Base-by-base conservation (phyloP, 805 yeast genomes). In the Wickerhamiella australiensis region DNA sequence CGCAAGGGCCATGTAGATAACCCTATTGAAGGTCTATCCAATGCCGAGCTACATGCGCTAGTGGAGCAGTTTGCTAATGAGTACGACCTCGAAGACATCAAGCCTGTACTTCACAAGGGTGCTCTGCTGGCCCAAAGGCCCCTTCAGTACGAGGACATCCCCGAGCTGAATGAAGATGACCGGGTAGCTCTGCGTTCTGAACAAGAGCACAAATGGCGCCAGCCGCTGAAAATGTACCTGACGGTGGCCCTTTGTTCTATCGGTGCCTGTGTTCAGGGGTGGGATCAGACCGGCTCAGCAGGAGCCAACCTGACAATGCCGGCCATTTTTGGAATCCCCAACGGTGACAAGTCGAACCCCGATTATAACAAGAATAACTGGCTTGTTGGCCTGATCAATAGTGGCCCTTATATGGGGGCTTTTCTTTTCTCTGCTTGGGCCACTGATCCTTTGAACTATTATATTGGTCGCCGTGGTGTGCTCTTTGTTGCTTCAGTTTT, bases 221-320 rank as follows among this genome's bases (percentile, higher is more conserved):
- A 68, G 44, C 68, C 68, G 7, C 46, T 50, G 33, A 51, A 66
- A 12, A 61, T 71, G 61, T 68, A 74, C 58, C 57, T 68, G 63
- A 72, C 75, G 18, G 72, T 77, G 62, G 73, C 79, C 9, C 65
- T 78, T 57, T 77, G 82, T 42, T 79, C 85, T 2, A 68, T 79
- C 70, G 78, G 82, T 46, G 77, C 77, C 15, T 81, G 83, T 3
- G 79, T 81, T 3, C 82, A 79, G 60, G 86, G 86, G 49, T 78
- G 78, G 83, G 86, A 80, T 61, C 83, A 80, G 61, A 73, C 83
- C 6, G 85, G 79, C 8, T 67, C 78, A 52, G 79, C 80, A 54
- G 86, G 85, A 31, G 85, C 85, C 22, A 76, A 74, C 45, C 61
- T 79, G 23, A 75, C 72, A 53, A 77, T 70, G 56, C 75, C 77